Evolutionary conservation across 257 asterid species (phyloP), one percentile per base, ranked within the genome.

Genomic region (Solanum raphanifolium): DNA sequence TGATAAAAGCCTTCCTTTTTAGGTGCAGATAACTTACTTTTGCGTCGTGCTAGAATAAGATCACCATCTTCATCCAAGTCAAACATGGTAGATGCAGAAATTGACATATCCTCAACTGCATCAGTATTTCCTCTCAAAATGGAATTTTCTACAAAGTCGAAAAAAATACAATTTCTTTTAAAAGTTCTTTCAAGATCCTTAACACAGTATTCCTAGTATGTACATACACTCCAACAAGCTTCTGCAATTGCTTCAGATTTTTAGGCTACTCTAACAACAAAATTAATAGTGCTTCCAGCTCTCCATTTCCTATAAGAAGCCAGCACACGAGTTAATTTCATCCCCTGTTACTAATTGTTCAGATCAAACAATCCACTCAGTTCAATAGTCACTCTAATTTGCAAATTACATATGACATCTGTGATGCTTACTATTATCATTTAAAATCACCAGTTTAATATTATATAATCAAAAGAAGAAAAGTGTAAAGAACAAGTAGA

Each of bases 21-120:
- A 39, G 65, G 21, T n/a, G 72, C 43, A 86, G 31, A 86, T 52
- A 86, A 85, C 96, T 91, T 90, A 94, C 98, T 89, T 43, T 60
- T 88, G 20, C 96, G 92, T 16, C 98, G 93, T 83, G 95, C 84
- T 86, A 93, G 83, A 87, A 97, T 52, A 83, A 95, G 93, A 91
- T 95, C 99, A 83, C 99, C 99, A 92, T 97, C 99, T 90, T 92
- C 98, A 90, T 97, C 99, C 93, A 96, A 90, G 86, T 91, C 94
- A 89, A 86, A 93, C 31, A 25, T 87, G 71, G 69, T 87, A 43
- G 86, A 76, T 41, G 16, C 23, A 58, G 90, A 92, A 91, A 55
- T 62, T 85, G 16, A 79, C 69, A 76, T 36, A 85, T 78, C 91
- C 34, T 79, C 65, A 48, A 62, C 71, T 43, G 38, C 27, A 25